Conservation (phyloP, 257 asterid genomes). For the Primulina eburnea region DNA sequence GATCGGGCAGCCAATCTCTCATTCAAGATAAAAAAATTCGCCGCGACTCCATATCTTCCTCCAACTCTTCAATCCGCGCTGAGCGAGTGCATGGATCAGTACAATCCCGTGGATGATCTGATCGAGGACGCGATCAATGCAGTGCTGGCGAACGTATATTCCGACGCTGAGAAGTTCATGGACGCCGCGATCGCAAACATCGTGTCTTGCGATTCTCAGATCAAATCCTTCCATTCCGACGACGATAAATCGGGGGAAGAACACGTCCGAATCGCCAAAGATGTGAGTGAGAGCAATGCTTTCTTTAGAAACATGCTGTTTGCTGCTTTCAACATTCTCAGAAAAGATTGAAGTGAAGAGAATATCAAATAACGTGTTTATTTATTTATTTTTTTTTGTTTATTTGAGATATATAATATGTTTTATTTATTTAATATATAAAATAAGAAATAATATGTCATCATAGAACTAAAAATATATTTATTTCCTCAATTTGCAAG, state of each 20-base stretch:
- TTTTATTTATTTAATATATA: too few species aligned
- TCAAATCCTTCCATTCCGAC: slow-evolving; percentile 18
- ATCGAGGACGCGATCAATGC: slow-evolving; percentile 47
- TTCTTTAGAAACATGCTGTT: slow-evolving; percentile 27
- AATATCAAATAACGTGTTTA: too few species aligned
- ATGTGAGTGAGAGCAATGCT: slow-evolving; percentile 19
- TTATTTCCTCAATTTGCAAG: too few species aligned
- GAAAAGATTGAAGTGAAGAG: slow-evolving; percentile 3
- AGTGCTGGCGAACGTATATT: not conserved
- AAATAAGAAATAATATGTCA: too few species aligned
- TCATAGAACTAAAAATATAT: too few species aligned
- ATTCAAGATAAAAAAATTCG: slow-evolving; percentile 3
- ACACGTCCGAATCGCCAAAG: slow-evolving; percentile 15
- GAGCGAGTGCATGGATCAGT: slow-evolving; percentile 49
- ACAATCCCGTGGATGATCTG: slow-evolving; percentile 47
- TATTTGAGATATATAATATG: too few species aligned
- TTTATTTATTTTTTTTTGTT: too few species aligned
- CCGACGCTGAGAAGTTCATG: slow-evolving; percentile 35
- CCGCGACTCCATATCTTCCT: slow-evolving; percentile 11
- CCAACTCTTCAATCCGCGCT: slow-evolving; percentile 45
- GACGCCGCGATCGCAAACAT: slow-evolving; percentile 37
- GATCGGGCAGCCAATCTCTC: slow-evolving; percentile 34
- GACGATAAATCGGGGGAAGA: slow-evolving; percentile 21
- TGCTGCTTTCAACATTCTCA: slow-evolving; percentile 36
- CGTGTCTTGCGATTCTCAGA: slow-evolving; percentile 32